These are phyloP conservation scores for Hanseniaspora osmophila DNA, from an alignment of 805 yeast species.

Conservation along the genomic window DNA sequence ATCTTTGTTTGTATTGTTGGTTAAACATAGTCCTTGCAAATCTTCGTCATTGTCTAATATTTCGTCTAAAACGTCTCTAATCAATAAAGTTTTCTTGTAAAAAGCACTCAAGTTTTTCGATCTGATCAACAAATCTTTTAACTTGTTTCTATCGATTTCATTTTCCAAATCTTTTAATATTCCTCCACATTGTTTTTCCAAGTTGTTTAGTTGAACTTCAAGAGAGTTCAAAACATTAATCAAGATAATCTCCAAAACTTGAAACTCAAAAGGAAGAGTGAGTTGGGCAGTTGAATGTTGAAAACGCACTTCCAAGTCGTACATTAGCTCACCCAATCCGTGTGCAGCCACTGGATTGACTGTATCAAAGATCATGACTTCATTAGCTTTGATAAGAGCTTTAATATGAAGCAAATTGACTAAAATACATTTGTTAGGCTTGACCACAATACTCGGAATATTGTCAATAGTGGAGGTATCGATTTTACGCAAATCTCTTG, in stretches of 20 bases:
- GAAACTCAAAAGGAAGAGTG: conserved; percentile 59
- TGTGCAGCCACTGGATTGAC: conserved; percentile 41
- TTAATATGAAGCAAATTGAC: conserved; percentile 78
- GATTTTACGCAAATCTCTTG: conserved; percentile 76
- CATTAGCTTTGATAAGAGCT: conserved; percentile 71
- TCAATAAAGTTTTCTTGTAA: conserved; percentile 60
- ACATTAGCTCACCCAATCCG: conserved; percentile 62
- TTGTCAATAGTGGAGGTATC: conserved; percentile 64
- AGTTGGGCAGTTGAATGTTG: conserved; percentile 21
- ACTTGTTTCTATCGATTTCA: conserved; percentile 60
- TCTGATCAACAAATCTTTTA: conserved; percentile 58
- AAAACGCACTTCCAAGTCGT: conserved; percentile 68
- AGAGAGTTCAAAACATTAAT: conserved; percentile 67
- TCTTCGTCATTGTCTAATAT: conserved; percentile 79
- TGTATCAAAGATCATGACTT: conserved; percentile 72
- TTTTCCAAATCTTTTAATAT: conserved; percentile 62
- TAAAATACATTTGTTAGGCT: conserved; percentile 59
- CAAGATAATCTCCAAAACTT: conserved; percentile 70
- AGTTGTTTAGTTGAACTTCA: conserved; percentile 59
- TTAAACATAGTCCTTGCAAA: conserved; percentile 62
- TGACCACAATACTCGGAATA: conserved; percentile 76
- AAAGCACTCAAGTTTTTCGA: conserved; percentile 60
- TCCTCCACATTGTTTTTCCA: conserved; percentile 41
- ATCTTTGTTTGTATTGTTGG: conserved; percentile 23
- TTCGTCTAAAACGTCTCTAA: conserved; percentile 72